phyloP scores from a whole-genome alignment of 164 flowering plant species.

The Magnolia changhungtana region DNA sequence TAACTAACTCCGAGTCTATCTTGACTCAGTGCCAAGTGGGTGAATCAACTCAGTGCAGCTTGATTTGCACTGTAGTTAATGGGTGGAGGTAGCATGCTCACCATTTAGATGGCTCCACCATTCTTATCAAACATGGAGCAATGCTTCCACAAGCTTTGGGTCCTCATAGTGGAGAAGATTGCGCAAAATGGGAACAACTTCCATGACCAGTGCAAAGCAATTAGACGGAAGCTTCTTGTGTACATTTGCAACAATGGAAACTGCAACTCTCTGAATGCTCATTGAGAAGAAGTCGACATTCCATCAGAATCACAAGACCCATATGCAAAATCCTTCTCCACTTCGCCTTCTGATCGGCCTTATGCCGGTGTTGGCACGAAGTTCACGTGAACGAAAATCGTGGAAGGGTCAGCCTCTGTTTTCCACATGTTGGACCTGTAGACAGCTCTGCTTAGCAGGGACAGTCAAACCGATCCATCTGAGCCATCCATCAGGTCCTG shows the following conservation, averaged over 20 bases:
- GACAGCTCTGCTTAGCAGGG: no score
- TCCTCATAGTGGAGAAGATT: conserved; percentile 88
- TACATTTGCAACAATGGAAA: conserved; percentile 72
- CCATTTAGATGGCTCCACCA: conserved; percentile 26
- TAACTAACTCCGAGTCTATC: no score
- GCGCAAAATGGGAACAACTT: conserved; percentile 79
- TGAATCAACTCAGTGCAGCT: no score
- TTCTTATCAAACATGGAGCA: conserved; percentile 63
- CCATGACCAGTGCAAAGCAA: conserved; percentile 53
- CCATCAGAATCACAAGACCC: conserved; percentile 72
- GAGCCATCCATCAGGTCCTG: no score
- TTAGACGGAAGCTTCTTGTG: conserved; percentile 78
- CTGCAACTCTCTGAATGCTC: conserved; percentile 80
- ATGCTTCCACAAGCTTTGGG: conserved; percentile 80
- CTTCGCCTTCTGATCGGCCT: conserved; percentile 55
- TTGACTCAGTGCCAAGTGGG: no score
- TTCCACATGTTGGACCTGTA: no score
- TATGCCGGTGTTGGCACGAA: no score
- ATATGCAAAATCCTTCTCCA: conserved; percentile 48
- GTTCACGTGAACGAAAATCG: no score
- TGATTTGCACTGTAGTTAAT: no score
- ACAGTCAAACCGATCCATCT: no score
- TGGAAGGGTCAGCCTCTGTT: no score
- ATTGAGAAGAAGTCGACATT: conserved; percentile 75
- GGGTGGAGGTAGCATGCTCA: no score